phyloP scores from a whole-genome alignment of 2,329 filamentous ascomycete genomes.

The Fusarium fujikuroi region DNA sequence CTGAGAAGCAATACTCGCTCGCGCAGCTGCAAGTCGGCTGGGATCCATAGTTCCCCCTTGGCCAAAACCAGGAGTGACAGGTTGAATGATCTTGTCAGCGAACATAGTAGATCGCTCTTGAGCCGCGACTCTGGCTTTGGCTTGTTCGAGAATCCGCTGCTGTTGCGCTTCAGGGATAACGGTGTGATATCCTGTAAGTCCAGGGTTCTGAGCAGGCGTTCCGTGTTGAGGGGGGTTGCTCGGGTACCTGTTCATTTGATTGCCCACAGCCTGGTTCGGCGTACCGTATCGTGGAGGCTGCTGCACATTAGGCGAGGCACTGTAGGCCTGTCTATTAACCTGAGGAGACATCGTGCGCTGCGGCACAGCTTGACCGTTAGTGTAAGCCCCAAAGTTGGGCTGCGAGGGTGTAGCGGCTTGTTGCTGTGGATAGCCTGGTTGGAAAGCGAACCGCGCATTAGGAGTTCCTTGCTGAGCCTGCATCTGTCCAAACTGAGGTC shows the following conservation, averaged over 20 bases:
- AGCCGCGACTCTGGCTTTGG: slow-evolving; percentile 59
- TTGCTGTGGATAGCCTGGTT: slow-evolving; percentile 52
- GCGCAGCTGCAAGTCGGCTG: slow-evolving; percentile 47
- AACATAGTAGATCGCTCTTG: slow-evolving; percentile 56
- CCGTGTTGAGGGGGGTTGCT: slow-evolving; percentile 47
- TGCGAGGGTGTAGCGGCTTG: slow-evolving; percentile 53
- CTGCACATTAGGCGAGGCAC: slow-evolving; percentile 53
- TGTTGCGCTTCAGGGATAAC: slow-evolving; percentile 62
- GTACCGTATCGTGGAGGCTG: slow-evolving; percentile 49
- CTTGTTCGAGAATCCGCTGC: slow-evolving; percentile 62
- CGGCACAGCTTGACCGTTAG: slow-evolving; percentile 57
- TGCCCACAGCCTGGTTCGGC: slow-evolving; percentile 46
- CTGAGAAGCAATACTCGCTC: slow-evolving; percentile 52
- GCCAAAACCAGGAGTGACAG: slow-evolving; percentile 49
- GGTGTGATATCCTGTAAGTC: slow-evolving; percentile 59
- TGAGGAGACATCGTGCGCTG: slow-evolving; percentile 59
- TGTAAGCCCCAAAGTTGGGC: slow-evolving; percentile 50
- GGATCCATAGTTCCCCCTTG: slow-evolving; percentile 45
- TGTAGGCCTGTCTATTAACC: slow-evolving; percentile 52
- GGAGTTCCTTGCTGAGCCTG: slow-evolving; percentile 55
- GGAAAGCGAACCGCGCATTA: slow-evolving; percentile 56
- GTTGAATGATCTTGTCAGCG: slow-evolving; percentile 59
- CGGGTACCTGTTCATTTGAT: slow-evolving; percentile 49
- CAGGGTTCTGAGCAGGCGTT: slow-evolving; percentile 49
- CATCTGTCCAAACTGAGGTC: slow-evolving; percentile 56